These are phyloP conservation scores for Tolypocladium guangdongense DNA, from an alignment of 2,329 filamentous ascomycete genomes.

Conservation along the genomic window DNA sequence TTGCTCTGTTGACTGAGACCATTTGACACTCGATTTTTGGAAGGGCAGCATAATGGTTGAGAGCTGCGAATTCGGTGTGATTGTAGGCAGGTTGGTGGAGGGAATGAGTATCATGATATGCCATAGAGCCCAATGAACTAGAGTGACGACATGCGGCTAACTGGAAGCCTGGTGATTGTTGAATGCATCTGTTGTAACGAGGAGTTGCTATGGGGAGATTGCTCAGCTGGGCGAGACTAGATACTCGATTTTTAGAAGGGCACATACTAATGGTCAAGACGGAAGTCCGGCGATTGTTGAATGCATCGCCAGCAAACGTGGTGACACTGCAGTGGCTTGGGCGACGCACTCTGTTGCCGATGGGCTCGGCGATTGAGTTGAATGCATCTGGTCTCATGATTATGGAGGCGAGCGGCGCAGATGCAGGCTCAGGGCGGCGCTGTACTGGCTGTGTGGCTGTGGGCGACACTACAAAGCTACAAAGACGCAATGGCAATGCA, in stretches of 20 bases:
- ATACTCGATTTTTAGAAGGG: too few relatives aligned
- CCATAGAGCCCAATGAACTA: conserved; percentile 4
- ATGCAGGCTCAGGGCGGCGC: too few relatives aligned
- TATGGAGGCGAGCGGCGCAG: too few relatives aligned
- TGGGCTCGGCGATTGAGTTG: not conserved
- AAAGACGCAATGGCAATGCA: too few relatives aligned
- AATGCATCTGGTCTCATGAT: not conserved
- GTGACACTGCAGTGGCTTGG: not conserved
- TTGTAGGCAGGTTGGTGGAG: conserved; percentile 14
- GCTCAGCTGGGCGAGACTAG: too few relatives aligned
- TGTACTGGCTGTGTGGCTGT: too few relatives aligned
- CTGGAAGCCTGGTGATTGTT: not conserved
- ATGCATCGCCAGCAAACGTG: not conserved
- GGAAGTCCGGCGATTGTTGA: not conserved
- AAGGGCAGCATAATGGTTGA: conserved; percentile 19
- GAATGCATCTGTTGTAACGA: too few relatives aligned
- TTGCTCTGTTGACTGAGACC: conserved; percentile 18
- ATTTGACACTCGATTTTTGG: conserved; percentile 24
- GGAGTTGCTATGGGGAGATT: too few relatives aligned
- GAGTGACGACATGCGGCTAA: not conserved
- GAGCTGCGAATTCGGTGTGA: conserved; percentile 18
- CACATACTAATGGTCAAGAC: too few relatives aligned
- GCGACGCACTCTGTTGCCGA: too few relatives aligned
- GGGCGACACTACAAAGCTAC: too few relatives aligned
- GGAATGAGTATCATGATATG: conserved; percentile 12